Evolutionary conservation across 2,329 filamentous ascomycete genomes (phyloP).

Genomic region (Diplodia corticola): DNA sequence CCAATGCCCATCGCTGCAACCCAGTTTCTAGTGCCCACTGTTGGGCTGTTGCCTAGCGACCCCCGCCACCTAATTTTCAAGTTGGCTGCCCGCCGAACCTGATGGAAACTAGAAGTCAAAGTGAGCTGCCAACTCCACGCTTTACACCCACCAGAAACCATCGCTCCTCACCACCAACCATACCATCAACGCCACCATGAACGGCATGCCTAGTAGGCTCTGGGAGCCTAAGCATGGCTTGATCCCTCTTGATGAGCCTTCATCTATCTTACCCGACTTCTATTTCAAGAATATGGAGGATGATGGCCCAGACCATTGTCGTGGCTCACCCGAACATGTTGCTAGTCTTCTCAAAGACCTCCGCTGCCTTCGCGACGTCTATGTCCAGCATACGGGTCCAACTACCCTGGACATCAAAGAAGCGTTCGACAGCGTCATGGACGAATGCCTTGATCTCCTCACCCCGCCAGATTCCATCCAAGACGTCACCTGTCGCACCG

Average conservation of each 20-base stretch:
- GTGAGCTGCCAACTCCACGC: too few species aligned
- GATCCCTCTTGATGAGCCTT: not conserved
- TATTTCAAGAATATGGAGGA: too few species aligned
- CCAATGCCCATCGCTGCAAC: too few species aligned
- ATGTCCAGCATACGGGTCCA: not conserved
- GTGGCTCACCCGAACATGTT: not conserved
- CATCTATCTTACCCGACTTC: too few species aligned
- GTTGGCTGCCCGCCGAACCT: too few species aligned
- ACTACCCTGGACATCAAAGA: not conserved
- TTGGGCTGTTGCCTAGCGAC: too few species aligned
- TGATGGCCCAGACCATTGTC: not conserved
- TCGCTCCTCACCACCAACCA: too few species aligned
- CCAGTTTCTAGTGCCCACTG: too few species aligned
- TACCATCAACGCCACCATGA: not conserved
- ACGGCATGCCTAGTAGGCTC: not conserved
- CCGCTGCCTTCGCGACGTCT: not conserved
- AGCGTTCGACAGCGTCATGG: not conserved
- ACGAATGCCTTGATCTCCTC: not conserved
- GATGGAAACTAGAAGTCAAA: too few species aligned
- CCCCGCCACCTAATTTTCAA: too few species aligned
- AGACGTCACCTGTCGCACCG: too few species aligned
- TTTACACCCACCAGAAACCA: not conserved
- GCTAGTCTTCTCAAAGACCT: not conserved
- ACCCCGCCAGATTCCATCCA: too few species aligned
- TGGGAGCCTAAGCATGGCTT: not conserved